A percentile compares a stretch with the other conserved stretches of the same genome.
Conservation (phyloP, 2,329 filamentous ascomycete species). For the Fusarium illudens region DNA sequence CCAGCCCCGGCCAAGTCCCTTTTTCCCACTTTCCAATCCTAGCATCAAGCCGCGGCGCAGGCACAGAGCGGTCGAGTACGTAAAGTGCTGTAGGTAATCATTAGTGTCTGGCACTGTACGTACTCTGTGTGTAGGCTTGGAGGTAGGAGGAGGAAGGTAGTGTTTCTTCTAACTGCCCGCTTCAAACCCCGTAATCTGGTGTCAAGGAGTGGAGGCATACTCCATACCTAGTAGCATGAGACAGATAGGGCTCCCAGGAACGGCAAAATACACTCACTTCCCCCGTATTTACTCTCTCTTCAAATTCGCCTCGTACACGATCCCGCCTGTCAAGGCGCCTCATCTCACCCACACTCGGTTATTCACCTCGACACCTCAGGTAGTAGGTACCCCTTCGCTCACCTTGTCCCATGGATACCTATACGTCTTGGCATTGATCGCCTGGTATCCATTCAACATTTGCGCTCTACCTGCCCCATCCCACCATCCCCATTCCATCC, state of each 20-base stretch:
- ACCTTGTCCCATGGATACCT: neutral
- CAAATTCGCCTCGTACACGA: slow-evolving; percentile 13
- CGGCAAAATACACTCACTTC: slow-evolving; percentile 28
- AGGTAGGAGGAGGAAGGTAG: too few species aligned
- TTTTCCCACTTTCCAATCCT: slow-evolving; percentile 28
- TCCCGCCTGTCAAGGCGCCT: neutral
- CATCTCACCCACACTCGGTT: neutral
- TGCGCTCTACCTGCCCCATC: slow-evolving; percentile 14
- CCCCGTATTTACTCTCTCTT: slow-evolving; percentile 16
- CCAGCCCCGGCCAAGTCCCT: slow-evolving; percentile 37
- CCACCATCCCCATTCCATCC: slow-evolving; percentile 26
- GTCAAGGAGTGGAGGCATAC: slow-evolving; percentile 34
- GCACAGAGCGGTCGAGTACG: slow-evolving; percentile 14
- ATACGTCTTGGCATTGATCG: neutral
- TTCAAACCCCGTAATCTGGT: slow-evolving; percentile 32
- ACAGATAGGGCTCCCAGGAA: slow-evolving; percentile 25
- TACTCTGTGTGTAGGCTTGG: too few species aligned
- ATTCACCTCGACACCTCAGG: slow-evolving; percentile 13
- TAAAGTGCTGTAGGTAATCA: slow-evolving; percentile 19
- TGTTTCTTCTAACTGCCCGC: slow-evolving; percentile 25
- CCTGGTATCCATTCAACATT: slow-evolving; percentile 2
- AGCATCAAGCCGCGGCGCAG: slow-evolving; percentile 23
- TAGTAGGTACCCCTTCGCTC: neutral
- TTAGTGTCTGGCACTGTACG: slow-evolving; percentile 2
- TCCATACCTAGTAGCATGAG: slow-evolving; percentile 23